Evolutionary conservation across 2,329 filamentous ascomycete species (phyloP), one percentile per base, ranked within the genome.

Genomic region (Stylonectria norvegica): DNA sequence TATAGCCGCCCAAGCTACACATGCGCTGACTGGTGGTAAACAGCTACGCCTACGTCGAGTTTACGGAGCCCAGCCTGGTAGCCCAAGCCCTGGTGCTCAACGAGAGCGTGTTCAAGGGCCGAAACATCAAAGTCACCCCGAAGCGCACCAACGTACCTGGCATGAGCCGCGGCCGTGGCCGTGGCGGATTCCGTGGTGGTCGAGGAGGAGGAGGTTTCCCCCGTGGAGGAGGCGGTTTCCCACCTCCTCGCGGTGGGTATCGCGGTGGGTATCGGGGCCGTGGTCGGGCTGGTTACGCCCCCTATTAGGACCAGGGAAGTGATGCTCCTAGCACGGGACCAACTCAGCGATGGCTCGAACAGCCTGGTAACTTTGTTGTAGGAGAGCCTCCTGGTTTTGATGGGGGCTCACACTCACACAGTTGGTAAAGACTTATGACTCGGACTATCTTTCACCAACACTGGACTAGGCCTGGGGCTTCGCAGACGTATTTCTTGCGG

Each of bases 1-100:
- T 23, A 17, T 38, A 19, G 23, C 16, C 23, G 28, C 4, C n/a
- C 5, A 14, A 11, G 20, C 9, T 23, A n/a, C 18, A 14, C n/a
- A 17, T 38, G 28, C 20, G 39, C 53, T 58, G 44, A 55, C 40
- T 14, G 25, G n/a, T 27, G 12, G 8, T 10, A 10, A 9, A 10
- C 27, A 96, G 90, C 52, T 98, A 98, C 71, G 93, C 93, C 61
- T 98, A 98, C 69, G 93, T 98, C 58, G 93, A 98, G 69, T 98
- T 98, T 63, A 85, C 88, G 45, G 93, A 97, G 70, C 89, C 93
- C 34, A 90, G 81, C 67, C 76, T 96, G 47, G 91, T 98, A 49
- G 89, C 88, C 34, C 88, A 95, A 65, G 93, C 93, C 18, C 78
- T 98, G 46, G 89, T 97, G 28, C 75, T 98, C 42, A 97, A 98